phyloP scores from a whole-genome alignment of 202 grass and related monocot species.

The Schoenoplectus triqueter region DNA sequence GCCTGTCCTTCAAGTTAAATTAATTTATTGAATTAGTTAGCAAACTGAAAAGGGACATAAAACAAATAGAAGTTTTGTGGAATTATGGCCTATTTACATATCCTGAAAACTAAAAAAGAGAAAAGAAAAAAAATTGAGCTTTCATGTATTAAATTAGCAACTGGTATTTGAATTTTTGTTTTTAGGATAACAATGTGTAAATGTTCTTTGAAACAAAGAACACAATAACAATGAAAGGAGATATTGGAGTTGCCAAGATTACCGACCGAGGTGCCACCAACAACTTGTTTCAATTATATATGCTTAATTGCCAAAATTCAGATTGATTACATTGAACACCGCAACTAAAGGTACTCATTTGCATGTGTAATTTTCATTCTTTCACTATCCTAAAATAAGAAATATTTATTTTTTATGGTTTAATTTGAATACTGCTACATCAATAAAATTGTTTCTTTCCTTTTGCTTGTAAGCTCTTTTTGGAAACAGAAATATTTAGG shows the following conservation, averaged over 20 bases:
- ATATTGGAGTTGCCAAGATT: conserved; percentile 96
- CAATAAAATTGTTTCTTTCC: no score
- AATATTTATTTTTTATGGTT: no score
- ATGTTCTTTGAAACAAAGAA: conserved; percentile 97
- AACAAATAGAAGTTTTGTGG: not conserved
- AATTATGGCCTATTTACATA: not conserved
- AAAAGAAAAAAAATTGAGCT: not conserved
- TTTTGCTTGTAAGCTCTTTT: no score
- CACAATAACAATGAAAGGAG: conserved; percentile 67
- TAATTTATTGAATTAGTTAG: conserved; percentile 17
- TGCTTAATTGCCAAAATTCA: no score
- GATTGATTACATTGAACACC: no score
- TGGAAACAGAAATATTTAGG: no score
- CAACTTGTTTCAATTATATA: no score
- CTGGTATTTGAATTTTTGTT: conserved; percentile 37
- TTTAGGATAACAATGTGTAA: conserved; percentile 67
- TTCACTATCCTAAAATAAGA: no score
- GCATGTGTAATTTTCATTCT: no score
- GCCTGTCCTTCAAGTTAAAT: not conserved
- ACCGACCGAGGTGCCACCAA: conserved; percentile 69
- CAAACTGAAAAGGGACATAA: conserved; percentile 12
- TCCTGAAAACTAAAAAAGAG: not conserved
- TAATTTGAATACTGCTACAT: no score
- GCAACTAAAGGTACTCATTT: no score
- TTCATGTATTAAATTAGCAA: not conserved